Evolutionary conservation across 2,329 filamentous ascomycete genomes (phyloP).

Genomic region (Sarocladium brachiariae): DNA sequence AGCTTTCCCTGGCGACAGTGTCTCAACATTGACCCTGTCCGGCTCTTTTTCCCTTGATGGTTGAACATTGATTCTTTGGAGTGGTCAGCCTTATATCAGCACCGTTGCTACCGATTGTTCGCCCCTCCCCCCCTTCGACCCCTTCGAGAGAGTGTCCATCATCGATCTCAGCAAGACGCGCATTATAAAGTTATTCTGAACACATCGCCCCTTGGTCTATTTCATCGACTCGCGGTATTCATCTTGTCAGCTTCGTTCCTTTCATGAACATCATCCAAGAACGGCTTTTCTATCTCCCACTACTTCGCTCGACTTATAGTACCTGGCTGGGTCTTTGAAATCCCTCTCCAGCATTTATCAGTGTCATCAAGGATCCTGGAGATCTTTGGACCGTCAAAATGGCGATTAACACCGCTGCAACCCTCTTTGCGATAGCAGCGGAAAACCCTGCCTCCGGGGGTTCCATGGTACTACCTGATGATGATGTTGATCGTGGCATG

Average conservation of each 20-base stretch:
- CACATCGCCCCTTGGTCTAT: no score
- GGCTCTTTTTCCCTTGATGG: neutral
- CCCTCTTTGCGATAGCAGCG: neutral
- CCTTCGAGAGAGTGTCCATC: no score
- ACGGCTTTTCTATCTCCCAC: no score
- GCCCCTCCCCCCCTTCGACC: no score
- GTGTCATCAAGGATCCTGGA: neutral
- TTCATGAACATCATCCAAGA: no score
- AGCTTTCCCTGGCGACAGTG: neutral
- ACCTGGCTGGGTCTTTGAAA: no score
- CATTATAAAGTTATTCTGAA: no score
- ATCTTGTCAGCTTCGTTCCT: no score
- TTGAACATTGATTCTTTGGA: neutral
- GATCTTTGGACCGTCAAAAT: neutral
- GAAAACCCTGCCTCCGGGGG: neutral
- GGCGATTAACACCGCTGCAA: neutral
- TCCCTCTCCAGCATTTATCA: neutral
- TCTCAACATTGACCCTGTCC: neutral
- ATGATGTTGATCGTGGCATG: conserved; percentile 10
- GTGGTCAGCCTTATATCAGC: neutral
- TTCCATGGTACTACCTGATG: neutral
- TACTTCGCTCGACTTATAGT: no score
- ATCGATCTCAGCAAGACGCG: no score
- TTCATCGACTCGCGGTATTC: no score
- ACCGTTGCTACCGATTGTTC: no score